phyloP scores from a whole-genome alignment of 169 alveolate genomes.

The Besnoitia besnoiti region DNA sequence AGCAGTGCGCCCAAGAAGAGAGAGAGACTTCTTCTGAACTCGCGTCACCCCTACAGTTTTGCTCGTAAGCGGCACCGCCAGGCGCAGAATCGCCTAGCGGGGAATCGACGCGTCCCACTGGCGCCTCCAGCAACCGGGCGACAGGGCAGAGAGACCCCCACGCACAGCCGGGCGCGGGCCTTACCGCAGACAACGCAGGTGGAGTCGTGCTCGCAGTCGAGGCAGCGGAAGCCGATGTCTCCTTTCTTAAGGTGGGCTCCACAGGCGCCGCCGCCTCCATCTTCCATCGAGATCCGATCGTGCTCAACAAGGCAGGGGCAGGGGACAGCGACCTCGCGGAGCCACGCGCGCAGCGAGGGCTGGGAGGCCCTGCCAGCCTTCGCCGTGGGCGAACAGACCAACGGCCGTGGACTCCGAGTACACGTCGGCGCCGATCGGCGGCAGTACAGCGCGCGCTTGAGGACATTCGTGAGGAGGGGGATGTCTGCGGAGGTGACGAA shows the following conservation, averaged over 20 bases:
- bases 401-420: not conserved
- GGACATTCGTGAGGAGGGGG: not conserved
- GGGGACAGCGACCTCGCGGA: not conserved
- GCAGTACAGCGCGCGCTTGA: not conserved
- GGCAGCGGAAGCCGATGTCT: slow-evolving; percentile 12
- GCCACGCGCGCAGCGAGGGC: not conserved
- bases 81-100: no score
- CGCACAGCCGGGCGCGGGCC: no score
- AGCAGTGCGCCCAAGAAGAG: no score
- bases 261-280: slow-evolving; percentile 8
- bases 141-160: no score
- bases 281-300: not conserved
- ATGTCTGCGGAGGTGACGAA: not conserved
- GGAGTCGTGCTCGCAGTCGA: slow-evolving; percentile 36
- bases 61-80: no score
- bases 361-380: not conserved
- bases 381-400: not conserved
- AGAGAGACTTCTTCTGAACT: no score
- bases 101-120: no score
- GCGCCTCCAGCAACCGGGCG: no score
- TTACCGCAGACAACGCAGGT: slow-evolving; percentile 47
- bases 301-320: slow-evolving; percentile 10
- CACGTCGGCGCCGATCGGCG: not conserved
- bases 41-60: no score
- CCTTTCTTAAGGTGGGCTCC: slow-evolving; percentile 3